A percentile compares a stretch with the other conserved stretches of the same genome.
These are phyloP conservation scores for Xylaria sp. DNA, from an alignment of 2,329 filamentous ascomycete genomes.

Conservation along the genomic window DNA sequence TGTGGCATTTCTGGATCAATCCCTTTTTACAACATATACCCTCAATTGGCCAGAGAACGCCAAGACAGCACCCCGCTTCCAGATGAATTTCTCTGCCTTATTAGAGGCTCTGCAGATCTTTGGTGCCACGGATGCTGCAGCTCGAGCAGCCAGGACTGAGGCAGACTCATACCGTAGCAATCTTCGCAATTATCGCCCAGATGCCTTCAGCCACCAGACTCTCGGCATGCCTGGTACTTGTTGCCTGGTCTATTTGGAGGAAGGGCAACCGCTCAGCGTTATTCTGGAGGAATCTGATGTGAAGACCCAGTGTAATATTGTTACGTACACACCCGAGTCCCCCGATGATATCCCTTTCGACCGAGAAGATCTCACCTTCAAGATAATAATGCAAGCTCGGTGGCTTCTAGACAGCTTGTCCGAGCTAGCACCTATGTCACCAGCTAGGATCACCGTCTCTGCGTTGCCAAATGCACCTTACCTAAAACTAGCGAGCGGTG, in stretches of 20 bases:
- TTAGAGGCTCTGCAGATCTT: constrained; percentile 97
- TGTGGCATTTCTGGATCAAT: constrained; percentile 86
- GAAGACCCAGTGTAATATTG: constrained; percentile 88
- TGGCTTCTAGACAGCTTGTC: constrained; percentile 77
- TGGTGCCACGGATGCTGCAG: constrained; percentile 78
- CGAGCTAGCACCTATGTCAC: constrained; percentile 77
- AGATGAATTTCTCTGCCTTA: constrained; percentile 86
- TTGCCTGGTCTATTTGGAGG: constrained; percentile 78
- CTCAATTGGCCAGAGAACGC: constrained; percentile 66
- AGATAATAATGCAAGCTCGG: constrained; percentile 90
- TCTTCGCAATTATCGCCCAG: constrained; percentile 70
- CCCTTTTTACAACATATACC: constrained; percentile 86
- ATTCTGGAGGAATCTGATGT: constrained; percentile 87
- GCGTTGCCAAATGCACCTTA: constrained; percentile 73
- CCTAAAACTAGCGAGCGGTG: constrained; percentile 76
- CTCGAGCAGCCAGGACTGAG: constrained; percentile 67
- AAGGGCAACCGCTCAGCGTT: constrained; percentile 83
- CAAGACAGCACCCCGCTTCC: constrained; percentile 74
- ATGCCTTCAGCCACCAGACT: constrained; percentile 85
- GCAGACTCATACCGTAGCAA: constrained; percentile 71
- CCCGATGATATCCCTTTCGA: constrained; percentile 90
- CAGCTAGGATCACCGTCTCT: constrained; percentile 75
- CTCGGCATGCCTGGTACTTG: constrained; percentile 88
- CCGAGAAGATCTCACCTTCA: constrained; percentile 81
- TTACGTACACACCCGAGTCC: constrained; percentile 82